Evolutionary conservation across 2,329 filamentous ascomycete species (phyloP).

Genomic region (Ceratocystis ficicola): DNA sequence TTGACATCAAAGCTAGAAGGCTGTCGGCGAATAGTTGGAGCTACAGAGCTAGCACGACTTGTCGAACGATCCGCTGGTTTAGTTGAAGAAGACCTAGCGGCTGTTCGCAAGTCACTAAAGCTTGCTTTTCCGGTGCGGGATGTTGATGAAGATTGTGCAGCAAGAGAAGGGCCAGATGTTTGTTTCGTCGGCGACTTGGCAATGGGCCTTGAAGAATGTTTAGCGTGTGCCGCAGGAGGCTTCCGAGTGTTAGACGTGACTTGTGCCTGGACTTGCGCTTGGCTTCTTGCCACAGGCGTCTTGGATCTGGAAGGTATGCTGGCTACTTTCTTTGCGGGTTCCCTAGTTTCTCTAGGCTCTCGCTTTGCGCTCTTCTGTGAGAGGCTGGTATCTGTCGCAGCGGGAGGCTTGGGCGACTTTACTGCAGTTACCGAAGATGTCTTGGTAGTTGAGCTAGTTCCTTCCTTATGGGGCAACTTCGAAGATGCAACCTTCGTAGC

Average conservation of each 20-base stretch:
- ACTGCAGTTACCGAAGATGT: not conserved
- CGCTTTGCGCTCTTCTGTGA: not conserved
- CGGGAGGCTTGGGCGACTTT: not conserved
- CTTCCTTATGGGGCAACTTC: not conserved
- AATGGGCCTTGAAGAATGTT: slow-evolving; percentile 28
- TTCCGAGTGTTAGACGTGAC: slow-evolving; percentile 33
- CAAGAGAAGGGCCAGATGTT: slow-evolving; percentile 53
- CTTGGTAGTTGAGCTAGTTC: not conserved
- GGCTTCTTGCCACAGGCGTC: slow-evolving; percentile 27
- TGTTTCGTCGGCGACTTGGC: slow-evolving; percentile 58
- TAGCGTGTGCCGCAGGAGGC: slow-evolving; percentile 33
- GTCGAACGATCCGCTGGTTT: slow-evolving; percentile 33
- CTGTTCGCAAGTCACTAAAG: slow-evolving; percentile 26
- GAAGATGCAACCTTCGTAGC: not conserved
- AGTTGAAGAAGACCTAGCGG: slow-evolving; percentile 30
- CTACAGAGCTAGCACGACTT: slow-evolving; percentile 35
- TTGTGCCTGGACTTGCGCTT: slow-evolving; percentile 27
- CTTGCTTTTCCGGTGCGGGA: slow-evolving; percentile 19
- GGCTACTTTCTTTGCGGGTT: not conserved
- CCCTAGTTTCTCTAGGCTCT: not conserved
- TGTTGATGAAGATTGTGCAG: slow-evolving; percentile 43
- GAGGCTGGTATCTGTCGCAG: not conserved
- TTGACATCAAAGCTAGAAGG: slow-evolving; percentile 32
- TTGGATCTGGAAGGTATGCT: slow-evolving; percentile 5
- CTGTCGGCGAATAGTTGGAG: slow-evolving; percentile 33